phyloP scores from a whole-genome alignment of 768 basidiomycete genomes.

The Mycena haematopus region DNA sequence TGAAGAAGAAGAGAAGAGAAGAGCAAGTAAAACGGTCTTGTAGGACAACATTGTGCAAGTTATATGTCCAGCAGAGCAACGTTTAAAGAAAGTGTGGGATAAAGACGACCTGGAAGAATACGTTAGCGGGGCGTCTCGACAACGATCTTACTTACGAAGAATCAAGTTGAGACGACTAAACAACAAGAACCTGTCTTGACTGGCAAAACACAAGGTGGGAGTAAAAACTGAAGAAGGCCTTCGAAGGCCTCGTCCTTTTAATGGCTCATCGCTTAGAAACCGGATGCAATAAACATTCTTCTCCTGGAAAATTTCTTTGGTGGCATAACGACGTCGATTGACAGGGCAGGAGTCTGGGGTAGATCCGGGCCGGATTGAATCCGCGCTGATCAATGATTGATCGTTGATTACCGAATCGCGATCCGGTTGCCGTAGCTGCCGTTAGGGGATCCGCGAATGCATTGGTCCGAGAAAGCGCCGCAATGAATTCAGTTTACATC shows the following conservation, averaged over 20 bases:
- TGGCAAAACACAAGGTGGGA: conserved; percentile 45
- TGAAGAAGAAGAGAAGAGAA: conserved; percentile 42
- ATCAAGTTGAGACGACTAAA: conserved; percentile 38
- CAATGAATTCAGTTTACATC: too few relatives aligned
- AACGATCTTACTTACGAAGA: conserved; percentile 34
- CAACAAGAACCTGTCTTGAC: conserved; percentile 63
- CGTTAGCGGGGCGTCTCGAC: neutral
- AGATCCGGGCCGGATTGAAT: too few relatives aligned
- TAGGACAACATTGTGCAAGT: conserved; percentile 44
- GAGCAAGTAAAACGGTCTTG: conserved; percentile 42
- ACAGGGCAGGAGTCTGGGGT: too few relatives aligned
- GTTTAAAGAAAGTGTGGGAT: conserved; percentile 28
- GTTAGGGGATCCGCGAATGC: neutral
- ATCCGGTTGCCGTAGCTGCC: conserved; percentile 5
- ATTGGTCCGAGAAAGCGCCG: too few relatives aligned
- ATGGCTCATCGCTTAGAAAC: conserved; percentile 4
- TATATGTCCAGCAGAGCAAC: conserved; percentile 30
- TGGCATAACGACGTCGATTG: too few relatives aligned
- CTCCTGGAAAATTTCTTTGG: neutral
- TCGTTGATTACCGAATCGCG: neutral
- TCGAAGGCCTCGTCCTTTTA: conserved; percentile 17
- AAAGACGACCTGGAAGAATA: conserved; percentile 33
- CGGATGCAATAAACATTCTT: conserved; percentile 12
- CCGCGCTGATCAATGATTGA: too few relatives aligned
- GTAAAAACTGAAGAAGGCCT: conserved; percentile 25